Evolutionary conservation across 495 filamentous ascomycete genomes (phyloP).

Genomic region (Lepidopterella palustris): DNA sequence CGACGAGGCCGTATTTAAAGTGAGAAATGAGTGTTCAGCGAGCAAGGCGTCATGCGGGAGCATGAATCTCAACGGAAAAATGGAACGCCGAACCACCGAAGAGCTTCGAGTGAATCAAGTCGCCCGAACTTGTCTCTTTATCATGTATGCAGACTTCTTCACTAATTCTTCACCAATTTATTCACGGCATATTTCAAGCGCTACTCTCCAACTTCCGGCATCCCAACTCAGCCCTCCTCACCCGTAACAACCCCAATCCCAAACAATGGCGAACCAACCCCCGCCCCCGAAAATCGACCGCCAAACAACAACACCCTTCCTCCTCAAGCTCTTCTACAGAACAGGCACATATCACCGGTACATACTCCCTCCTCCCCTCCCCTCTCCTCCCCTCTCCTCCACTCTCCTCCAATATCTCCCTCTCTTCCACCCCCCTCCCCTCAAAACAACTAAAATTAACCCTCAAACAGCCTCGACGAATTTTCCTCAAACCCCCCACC

Average conservation of each 20-base stretch:
- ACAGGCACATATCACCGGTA: conserved; percentile 66
- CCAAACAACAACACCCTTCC: conserved; percentile 76
- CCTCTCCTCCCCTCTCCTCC: conserved; percentile 11
- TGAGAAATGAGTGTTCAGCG: too few species aligned
- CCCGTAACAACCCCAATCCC: neutral
- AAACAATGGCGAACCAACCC: conserved; percentile 6
- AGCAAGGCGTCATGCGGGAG: too few species aligned
- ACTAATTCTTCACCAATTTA: too few species aligned
- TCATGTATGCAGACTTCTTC: too few species aligned
- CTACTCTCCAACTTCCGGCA: too few species aligned
- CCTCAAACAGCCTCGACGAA: conserved; percentile 54
- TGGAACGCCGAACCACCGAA: too few species aligned
- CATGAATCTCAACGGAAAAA: too few species aligned
- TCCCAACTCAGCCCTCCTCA: neutral
- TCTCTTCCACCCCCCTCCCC: conserved; percentile 22
- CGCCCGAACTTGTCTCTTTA: too few species aligned
- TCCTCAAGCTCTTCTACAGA: conserved; percentile 84
- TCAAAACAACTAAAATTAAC: conserved; percentile 8
- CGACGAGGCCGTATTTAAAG: neutral
- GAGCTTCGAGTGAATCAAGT: too few species aligned
- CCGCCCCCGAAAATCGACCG: conserved; percentile 51
- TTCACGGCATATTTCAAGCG: too few species aligned
- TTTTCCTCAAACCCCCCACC: conserved; percentile 52
- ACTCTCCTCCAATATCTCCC: conserved; percentile 27
- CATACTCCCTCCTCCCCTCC: conserved; percentile 32